Base-by-base conservation (phyloP, 1,284 basidiomycete genomes). In the Cutaneotrichosporon dermatis region DNA sequence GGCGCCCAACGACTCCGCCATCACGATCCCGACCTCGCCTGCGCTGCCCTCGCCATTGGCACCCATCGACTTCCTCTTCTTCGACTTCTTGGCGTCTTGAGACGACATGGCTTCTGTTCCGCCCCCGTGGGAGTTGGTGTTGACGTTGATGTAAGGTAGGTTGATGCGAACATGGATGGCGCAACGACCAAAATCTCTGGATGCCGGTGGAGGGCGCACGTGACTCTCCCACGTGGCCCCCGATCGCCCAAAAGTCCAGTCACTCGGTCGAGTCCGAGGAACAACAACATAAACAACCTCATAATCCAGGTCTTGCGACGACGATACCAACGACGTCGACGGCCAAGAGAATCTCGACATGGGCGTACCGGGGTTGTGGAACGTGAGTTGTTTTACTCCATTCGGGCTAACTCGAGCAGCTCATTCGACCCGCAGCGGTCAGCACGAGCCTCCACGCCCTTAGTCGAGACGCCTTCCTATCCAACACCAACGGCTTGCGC, bases 321-420 rank as follows among this genome's bases (percentile, higher is more conserved):
- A n/a, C n/a, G n/a, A n/a, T n/a, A n/a, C n/a, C n/a, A n/a, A n/a
- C n/a, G n/a, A n/a, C n/a, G n/a, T n/a, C n/a, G n/a, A n/a, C n/a
- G n/a, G n/a, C n/a, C n/a, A n/a, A n/a, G n/a, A n/a, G n/a, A n/a
- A 36, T 34, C 34, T 36, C 48, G 39, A 25, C 35, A 80, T 80
- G 79, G 79, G 79, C 35, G 76, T 80, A 5, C 69, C 73, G 13
- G 77, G 77, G 12, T 62, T 80, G 25, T 80, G 79, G 79, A 78
- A 79, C 55, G 79, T 80, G 58, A 65, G 76, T 71, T 37, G n/a
- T n/a, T n/a, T n/a, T n/a, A n/a, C n/a, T n/a, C n/a, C n/a, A n/a
- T n/a, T n/a, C n/a, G 36, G 48, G 15, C n/a, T 54, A 9, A 25
- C 39, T 25, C 25, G 55, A n/a, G 10, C 56, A 76, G 76, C 67